Evolutionary conservation across 2,329 filamentous ascomycete species (phyloP).

Genomic region (Stagonosporopsis tanaceti): DNA sequence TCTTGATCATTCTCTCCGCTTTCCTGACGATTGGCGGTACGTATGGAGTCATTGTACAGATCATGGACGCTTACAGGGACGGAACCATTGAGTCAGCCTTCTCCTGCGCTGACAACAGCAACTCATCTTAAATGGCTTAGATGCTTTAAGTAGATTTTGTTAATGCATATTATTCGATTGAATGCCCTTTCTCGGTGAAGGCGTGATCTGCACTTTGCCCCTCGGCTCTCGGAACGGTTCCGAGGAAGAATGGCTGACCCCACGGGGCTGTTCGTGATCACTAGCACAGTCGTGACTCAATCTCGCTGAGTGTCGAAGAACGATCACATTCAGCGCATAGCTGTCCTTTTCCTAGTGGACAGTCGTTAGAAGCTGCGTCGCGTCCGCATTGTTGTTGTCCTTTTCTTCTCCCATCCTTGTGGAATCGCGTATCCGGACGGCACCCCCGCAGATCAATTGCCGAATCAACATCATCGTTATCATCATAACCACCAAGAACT

Average conservation of each 20-base stretch:
- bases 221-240: background rate
- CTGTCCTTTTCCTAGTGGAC: background rate
- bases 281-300: background rate
- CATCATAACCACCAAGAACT: background rate
- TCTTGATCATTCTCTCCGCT: constrained; percentile 55
- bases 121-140: constrained; percentile 34
- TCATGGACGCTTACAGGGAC: constrained; percentile 60
- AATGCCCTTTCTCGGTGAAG: background rate
- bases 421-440: constrained; percentile 3
- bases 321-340: background rate
- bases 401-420: background rate
- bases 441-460: constrained; percentile 10
- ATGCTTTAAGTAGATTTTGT: background rate
- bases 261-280: background rate
- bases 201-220: background rate
- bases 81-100: constrained; percentile 54
- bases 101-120: constrained; percentile 43
- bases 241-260: background rate
- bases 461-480: background rate
- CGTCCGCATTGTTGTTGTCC: background rate
- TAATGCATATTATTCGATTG: background rate
- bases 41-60: constrained; percentile 60
- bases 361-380: background rate
- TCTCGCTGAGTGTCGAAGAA: background rate
- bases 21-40: constrained; percentile 60